These are phyloP conservation scores for Closterium sp. DNA, from an alignment of 139 green algal species.

Conservation along the genomic window DNA sequence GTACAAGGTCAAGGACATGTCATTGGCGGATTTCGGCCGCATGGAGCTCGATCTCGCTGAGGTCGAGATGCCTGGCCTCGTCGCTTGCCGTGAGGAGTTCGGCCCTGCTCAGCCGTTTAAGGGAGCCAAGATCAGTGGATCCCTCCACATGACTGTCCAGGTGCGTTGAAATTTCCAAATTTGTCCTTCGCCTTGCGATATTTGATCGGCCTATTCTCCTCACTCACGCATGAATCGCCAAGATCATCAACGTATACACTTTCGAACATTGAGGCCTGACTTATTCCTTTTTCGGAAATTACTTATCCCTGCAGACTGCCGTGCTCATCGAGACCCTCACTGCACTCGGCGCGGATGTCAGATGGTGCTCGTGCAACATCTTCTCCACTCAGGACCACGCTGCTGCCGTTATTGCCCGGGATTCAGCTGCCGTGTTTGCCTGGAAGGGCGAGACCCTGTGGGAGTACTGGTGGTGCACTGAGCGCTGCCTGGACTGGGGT, in stretches of 20 bases:
- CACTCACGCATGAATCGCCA: not conserved
- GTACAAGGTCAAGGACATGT: slow-evolving; percentile 68
- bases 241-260: not conserved
- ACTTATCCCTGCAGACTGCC: slow-evolving; percentile 67
- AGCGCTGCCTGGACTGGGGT: slow-evolving; percentile 87
- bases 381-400: slow-evolving; percentile 99
- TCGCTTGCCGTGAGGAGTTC: slow-evolving; percentile 92
- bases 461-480: slow-evolving; percentile 99
- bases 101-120: slow-evolving; percentile 88
- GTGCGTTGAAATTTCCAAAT: not conserved
- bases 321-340: slow-evolving; percentile 98
- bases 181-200: not conserved
- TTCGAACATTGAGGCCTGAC: not conserved
- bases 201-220: not conserved
- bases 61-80: slow-evolving; percentile 97
- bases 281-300: not conserved
- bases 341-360: slow-evolving; percentile 90
- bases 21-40: slow-evolving; percentile 94
- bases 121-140: slow-evolving; percentile 89
- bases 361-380: slow-evolving; percentile 99
- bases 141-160: slow-evolving; percentile 99
- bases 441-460: slow-evolving; percentile 99
- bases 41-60: slow-evolving; percentile 98
- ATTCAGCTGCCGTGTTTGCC: slow-evolving; percentile 93
- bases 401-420: slow-evolving; percentile 91